Percentiles rank a stretch among this genome's conserved stretches.
phyloP scores from a whole-genome alignment of 1,284 basidiomycete species.

The Inonotus hispidus region DNA sequence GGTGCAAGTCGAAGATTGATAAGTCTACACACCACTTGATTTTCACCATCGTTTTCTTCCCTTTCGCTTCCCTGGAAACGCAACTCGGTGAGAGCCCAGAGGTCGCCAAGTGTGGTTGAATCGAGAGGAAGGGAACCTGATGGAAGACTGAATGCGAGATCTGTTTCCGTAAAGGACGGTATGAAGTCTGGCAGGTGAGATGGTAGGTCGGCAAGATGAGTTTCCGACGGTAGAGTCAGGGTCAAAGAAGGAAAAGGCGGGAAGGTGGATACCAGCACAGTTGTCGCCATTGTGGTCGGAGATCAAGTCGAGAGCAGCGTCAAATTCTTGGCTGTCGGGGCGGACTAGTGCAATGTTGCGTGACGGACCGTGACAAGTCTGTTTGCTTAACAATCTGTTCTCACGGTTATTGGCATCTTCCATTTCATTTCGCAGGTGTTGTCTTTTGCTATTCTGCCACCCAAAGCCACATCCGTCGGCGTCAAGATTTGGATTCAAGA shows the following conservation, averaged over 20 bases:
- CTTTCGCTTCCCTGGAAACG: background rate
- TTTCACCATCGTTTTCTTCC: conserved; percentile 27
- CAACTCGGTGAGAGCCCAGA: conserved; percentile 22
- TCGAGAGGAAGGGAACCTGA: conserved; percentile 42
- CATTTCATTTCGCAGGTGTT: background rate
- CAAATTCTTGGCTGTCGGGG: background rate
- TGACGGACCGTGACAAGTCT: background rate
- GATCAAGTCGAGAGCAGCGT: background rate
- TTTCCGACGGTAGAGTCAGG: conserved; percentile 49
- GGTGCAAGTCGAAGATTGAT: conserved; percentile 64
- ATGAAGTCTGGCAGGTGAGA: conserved; percentile 52
- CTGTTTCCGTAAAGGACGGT: conserved; percentile 37
- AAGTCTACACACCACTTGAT: conserved; percentile 29
- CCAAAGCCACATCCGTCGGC: background rate
- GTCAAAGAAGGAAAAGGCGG: conserved; percentile 71
- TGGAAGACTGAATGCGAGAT: conserved; percentile 49
- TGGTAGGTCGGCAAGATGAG: conserved; percentile 48
- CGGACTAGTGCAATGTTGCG: background rate
- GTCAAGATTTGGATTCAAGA: background rate
- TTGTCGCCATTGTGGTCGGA: conserved; percentile 25
- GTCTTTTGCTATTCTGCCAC: background rate
- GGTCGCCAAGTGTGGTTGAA: conserved; percentile 39
- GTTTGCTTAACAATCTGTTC: background rate
- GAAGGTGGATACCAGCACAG: conserved; percentile 67
- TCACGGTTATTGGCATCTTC: background rate